Evolutionary conservation across 1,139 yeast genomes (phyloP), one percentile per base, ranked within the genome.

Genomic region (Scheffersomyces insectosa): DNA sequence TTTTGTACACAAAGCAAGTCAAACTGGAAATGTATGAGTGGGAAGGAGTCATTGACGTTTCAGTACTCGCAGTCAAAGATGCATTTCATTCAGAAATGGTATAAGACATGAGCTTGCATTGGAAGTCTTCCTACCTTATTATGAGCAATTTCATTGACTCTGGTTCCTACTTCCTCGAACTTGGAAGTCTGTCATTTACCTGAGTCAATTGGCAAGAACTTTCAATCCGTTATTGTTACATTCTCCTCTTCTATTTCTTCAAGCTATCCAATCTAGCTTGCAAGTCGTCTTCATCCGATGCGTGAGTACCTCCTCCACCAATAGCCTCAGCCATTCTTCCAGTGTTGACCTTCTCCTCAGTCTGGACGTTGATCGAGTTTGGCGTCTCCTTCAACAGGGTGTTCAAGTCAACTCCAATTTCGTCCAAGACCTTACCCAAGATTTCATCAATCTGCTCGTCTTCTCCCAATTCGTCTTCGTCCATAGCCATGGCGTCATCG

Each of bases 371-470:
- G 23, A 80, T 63, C 4, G 77, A 79, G 33, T 68, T 75, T 3
- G 97, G 96, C 0, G 89, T 77, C 41, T 80, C 88, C 47, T 82
- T 80, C 63, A 90, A 72, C 51, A 73, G 79, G 12, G 82, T 74
- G 59, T 83, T 85, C 62, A 93, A 70, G 59, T 88, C 96, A 31
- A 95, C 87, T 50, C 98, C 99, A 62, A 93, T 89, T 62, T 93
- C 99, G 61, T 93, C 99, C 59, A 93, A 72, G 0, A 95, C 97
- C 65, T 86, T 89, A 59, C 85, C 82, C 45, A 95, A 91, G 38
- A 93, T 87, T 57, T 91, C 97, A 59, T 93, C 98, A 11, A 88
- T 87, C 61, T 93, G 97, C 54, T 88, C 97, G 52, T 85, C 90
- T 54, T 83, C 85, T 41, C 75, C 78, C 52, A 72, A 64, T 44